A percentile compares a stretch with the other conserved stretches of the same genome.
Conservation (phyloP, 257 asterid species). For the Sherardia arvensis region DNA sequence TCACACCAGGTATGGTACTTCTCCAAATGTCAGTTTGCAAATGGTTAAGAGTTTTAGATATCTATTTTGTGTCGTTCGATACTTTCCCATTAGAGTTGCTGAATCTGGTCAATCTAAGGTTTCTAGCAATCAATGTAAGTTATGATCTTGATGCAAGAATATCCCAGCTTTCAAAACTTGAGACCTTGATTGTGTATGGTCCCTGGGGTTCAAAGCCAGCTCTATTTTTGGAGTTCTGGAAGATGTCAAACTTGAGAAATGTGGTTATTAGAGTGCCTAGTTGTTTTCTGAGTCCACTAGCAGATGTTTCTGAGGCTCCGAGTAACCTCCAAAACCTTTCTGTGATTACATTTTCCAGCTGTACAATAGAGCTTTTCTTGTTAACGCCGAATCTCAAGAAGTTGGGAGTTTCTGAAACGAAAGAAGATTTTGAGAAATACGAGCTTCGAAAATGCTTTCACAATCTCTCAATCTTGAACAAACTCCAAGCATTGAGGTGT, state of each 20-base stretch:
- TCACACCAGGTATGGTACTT: not conserved
- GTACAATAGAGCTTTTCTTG: slow-evolving; percentile 13
- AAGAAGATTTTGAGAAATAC: not conserved
- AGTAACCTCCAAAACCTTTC: slow-evolving; percentile 18
- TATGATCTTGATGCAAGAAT: slow-evolving; percentile 13
- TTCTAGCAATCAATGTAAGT: not conserved
- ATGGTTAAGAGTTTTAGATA: slow-evolving; percentile 26
- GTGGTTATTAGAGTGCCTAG: slow-evolving; percentile 15
- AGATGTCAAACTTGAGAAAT: slow-evolving; percentile 20
- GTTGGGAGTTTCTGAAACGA: slow-evolving; percentile 23
- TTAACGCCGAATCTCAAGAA: slow-evolving; percentile 21
- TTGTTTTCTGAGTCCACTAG: not conserved
- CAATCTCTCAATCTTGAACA: not conserved
- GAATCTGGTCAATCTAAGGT: not conserved
- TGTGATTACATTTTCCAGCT: slow-evolving; percentile 8
- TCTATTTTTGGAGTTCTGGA: slow-evolving; percentile 6
- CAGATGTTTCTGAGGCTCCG: not conserved
- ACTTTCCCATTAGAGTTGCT: not conserved
- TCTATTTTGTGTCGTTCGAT: slow-evolving; percentile 13
- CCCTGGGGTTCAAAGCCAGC: slow-evolving; percentile 5
- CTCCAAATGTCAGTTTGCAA: slow-evolving; percentile 9
- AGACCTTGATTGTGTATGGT: slow-evolving; percentile 22
- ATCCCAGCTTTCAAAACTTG: slow-evolving; percentile 16
- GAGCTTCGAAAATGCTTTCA: not conserved
- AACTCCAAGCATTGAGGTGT: not conserved